These are phyloP conservation scores for Nemania sp. DNA, from an alignment of 2,329 filamentous ascomycete genomes.

Conservation along the genomic window DNA sequence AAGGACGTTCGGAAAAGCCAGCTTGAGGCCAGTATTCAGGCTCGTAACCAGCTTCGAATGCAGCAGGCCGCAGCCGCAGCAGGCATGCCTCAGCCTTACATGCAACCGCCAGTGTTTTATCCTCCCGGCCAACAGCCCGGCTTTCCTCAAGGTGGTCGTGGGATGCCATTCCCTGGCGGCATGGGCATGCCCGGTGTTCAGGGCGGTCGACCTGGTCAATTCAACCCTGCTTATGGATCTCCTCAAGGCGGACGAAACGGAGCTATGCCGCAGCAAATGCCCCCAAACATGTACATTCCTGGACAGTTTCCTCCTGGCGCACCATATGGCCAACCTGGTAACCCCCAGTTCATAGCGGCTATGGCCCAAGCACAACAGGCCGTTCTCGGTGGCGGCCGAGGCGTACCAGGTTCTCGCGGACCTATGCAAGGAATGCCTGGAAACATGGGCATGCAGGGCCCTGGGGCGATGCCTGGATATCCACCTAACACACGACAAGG, in stretches of 20 bases:
- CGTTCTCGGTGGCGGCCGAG: conserved; percentile 70
- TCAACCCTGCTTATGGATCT: conserved; percentile 79
- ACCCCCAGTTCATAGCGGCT: conserved; percentile 83
- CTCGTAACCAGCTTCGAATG: conserved; percentile 97
- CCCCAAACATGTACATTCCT: conserved; percentile 87
- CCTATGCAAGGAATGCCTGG: conserved; percentile 81
- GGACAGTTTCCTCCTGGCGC: conserved; percentile 82
- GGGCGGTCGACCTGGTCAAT: conserved; percentile 86
- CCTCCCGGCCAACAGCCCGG: conserved; percentile 82
- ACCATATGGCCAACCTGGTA: conserved; percentile 83
- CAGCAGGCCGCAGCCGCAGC: conserved; percentile 94
- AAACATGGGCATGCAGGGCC: conserved; percentile 69
- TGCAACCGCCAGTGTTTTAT: conserved; percentile 94
- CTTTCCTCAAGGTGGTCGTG: conserved; percentile 74
- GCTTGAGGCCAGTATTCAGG: conserved; percentile 98
- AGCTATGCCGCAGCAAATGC: conserved; percentile 82
- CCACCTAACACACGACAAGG: conserved; percentile 65
- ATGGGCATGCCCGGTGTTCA: conserved; percentile 79
- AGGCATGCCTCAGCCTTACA: conserved; percentile 88
- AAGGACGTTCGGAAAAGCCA: conserved; percentile 99
- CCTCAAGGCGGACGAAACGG: conserved; percentile 91
- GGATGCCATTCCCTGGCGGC: conserved; percentile 71
- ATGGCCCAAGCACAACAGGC: conserved; percentile 81
- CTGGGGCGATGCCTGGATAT: conserved; percentile 66
- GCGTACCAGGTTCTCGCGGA: conserved; percentile 74